These are phyloP conservation scores for Boletellus deceptivus DNA, from an alignment of 1,284 basidiomycete genomes.

Conservation along the genomic window DNA sequence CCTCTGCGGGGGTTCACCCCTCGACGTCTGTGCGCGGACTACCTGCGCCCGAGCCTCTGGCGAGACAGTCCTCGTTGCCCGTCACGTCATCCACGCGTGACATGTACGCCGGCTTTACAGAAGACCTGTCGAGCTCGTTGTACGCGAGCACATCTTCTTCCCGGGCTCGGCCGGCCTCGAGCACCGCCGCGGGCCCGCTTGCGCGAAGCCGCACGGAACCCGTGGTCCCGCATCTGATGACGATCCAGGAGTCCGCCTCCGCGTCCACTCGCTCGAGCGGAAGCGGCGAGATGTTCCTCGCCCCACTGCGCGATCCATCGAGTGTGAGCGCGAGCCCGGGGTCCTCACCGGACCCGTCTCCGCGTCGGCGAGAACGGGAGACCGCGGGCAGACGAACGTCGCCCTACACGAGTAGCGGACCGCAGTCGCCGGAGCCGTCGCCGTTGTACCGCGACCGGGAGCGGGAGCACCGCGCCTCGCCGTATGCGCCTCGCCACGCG, in stretches of 20 bases:
- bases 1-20: conserved; percentile 16
- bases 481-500: conserved; percentile 9
- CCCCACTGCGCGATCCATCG: conserved; percentile 19
- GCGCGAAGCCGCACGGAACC: conserved; percentile 38
- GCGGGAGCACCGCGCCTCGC: conserved; percentile 14
- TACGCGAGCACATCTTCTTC: conserved; percentile 35
- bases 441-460: conserved; percentile 23
- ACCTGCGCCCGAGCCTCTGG: conserved; percentile 19
- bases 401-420: conserved; percentile 16
- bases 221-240: conserved; percentile 23
- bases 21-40: conserved; percentile 18
- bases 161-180: conserved; percentile 10
- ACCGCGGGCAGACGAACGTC: conserved; percentile 16
- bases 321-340: conserved; percentile 9
- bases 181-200: conserved; percentile 9
- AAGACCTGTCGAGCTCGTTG: conserved; percentile 55
- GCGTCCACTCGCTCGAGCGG: conserved; percentile 17
- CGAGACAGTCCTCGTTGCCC: conserved; percentile 31
- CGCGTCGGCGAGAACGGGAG: conserved; percentile 10
- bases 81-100: conserved; percentile 23
- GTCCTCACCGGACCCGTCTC: conserved; percentile 27
- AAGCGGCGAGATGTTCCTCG: conserved; percentile 21
- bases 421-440: conserved; percentile 24
- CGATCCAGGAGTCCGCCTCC: conserved; percentile 38
- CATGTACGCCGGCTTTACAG: conserved; percentile 42